Percentiles rank a stretch among this genome's conserved stretches.
These are phyloP conservation scores for Ophiostoma perfectum DNA, from an alignment of 2,329 filamentous ascomycete genomes.

Conservation along the genomic window DNA sequence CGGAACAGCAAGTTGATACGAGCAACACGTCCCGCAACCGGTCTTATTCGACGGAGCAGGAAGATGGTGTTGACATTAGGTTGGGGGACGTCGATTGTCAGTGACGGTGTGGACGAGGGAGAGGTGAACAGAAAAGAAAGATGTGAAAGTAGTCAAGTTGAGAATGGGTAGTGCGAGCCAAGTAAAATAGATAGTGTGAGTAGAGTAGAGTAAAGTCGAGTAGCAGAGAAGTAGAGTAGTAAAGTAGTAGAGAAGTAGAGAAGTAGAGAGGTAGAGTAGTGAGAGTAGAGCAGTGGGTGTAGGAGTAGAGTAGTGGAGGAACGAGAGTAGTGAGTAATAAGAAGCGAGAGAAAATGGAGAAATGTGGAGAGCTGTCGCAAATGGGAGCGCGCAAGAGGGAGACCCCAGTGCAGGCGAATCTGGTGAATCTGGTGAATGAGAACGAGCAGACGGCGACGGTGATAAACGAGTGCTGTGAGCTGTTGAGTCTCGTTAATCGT, in stretches of 20 bases:
- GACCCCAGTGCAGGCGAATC: neutral
- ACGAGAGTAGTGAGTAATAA: neutral
- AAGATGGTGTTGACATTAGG: conserved; percentile 13
- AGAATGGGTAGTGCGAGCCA: too few species aligned
- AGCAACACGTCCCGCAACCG: conserved; percentile 17
- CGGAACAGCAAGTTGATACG: conserved; percentile 6
- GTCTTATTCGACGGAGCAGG: conserved; percentile 22
- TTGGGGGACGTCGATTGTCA: neutral
- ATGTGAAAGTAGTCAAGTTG: neutral
- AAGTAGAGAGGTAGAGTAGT: neutral
- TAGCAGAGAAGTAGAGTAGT: neutral
- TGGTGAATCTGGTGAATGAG: neutral
- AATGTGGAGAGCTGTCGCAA: conserved; percentile 16
- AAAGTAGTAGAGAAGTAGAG: neutral
- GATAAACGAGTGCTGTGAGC: neutral
- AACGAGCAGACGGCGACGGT: neutral
- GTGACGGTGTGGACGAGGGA: neutral
- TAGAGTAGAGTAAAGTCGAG: too few species aligned
- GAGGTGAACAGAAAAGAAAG: neutral
- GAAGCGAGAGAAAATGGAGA: conserved; percentile 8
- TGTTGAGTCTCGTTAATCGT: neutral
- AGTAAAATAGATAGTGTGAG: too few species aligned
- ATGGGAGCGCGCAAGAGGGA: neutral
- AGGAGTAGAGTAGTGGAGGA: neutral
- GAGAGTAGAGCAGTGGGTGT: neutral